Evolutionary conservation across 2,329 filamentous ascomycete species (phyloP).

Genomic region (Mycosphaerella sp.): DNA sequence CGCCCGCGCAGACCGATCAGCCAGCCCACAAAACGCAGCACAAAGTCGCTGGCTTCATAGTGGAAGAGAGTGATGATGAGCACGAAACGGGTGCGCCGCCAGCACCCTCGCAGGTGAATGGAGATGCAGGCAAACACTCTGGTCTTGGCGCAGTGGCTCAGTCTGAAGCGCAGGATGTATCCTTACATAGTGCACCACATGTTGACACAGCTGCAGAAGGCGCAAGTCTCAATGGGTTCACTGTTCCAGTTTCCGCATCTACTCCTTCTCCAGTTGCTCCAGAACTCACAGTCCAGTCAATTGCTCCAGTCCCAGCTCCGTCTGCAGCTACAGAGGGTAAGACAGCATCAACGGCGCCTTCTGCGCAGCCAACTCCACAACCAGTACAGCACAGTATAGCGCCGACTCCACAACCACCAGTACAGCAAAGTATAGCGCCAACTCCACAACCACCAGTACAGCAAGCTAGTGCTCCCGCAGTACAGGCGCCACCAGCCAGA

Average conservation of each 20-base stretch:
- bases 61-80: constrained; percentile 57
- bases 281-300: constrained; percentile 30
- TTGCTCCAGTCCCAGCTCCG: constrained; percentile 21
- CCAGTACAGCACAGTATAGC: constrained; percentile 14
- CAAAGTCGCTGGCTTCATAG: constrained; percentile 50
- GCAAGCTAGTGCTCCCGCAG: constrained; percentile 11
- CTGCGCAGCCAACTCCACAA: constrained; percentile 16
- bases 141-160: constrained; percentile 24
- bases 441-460: constrained; percentile 13
- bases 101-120: constrained; percentile 27
- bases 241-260: constrained; percentile 28
- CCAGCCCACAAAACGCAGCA: constrained; percentile 24
- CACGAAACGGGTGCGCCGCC: constrained; percentile 31
- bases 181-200: constrained; percentile 48
- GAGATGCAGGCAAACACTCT: constrained; percentile 24
- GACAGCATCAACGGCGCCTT: constrained; percentile 27
- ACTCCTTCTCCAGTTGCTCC: constrained; percentile 26
- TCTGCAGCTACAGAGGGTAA: constrained; percentile 26
- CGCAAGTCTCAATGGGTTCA: constrained; percentile 34
- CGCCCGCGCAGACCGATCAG: constrained; percentile 36
- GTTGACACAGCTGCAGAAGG: constrained; percentile 30
- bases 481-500: constrained; percentile 32
- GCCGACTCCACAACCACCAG: constrained; percentile 14
- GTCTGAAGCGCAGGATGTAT: constrained; percentile 48
- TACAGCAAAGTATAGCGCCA: constrained; percentile 14